Evolutionary conservation across 2,329 filamentous ascomycete genomes (phyloP).

Genomic region (Neoarthrinium moseri): DNA sequence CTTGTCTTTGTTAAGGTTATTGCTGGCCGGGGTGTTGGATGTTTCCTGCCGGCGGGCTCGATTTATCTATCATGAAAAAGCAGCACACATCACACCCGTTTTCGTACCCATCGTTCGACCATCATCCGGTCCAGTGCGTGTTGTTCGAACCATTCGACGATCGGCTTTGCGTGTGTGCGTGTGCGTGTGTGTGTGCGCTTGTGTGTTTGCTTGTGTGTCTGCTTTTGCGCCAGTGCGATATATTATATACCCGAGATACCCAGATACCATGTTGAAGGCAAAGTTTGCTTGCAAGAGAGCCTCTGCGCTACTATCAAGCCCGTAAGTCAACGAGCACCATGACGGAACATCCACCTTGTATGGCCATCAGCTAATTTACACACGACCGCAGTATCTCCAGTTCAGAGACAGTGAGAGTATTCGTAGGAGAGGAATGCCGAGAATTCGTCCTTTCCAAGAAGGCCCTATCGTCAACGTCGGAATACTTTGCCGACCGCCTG

Average conservation of each 20-base stretch:
- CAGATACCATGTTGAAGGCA: slow-evolving; percentile 6
- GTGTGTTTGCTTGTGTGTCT: too few relatives aligned
- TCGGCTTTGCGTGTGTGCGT: too few relatives aligned
- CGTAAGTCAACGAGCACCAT: slow-evolving; percentile 2
- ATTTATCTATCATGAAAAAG: too few relatives aligned
- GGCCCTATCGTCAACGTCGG: slow-evolving; percentile 24
- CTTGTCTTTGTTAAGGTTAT: slow-evolving; percentile 9
- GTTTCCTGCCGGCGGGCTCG: neutral
- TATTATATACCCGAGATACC: slow-evolving; percentile 1
- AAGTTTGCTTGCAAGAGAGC: slow-evolving; percentile 8
- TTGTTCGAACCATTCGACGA: neutral
- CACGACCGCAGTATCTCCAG: slow-evolving; percentile 15
- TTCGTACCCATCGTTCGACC: slow-evolving; percentile 2
- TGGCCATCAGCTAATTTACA: neutral
- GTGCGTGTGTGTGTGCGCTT: too few relatives aligned
- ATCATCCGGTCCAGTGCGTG: neutral
- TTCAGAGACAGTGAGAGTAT: slow-evolving; percentile 25
- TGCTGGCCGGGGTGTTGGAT: neutral
- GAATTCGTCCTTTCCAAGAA: slow-evolving; percentile 28
- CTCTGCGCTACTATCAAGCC: neutral
- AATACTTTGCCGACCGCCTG: slow-evolving; percentile 26
- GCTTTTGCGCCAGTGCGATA: neutral
- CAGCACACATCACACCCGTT: too few relatives aligned
- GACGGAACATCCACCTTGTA: neutral
- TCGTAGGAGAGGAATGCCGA: slow-evolving; percentile 26